A percentile compares a stretch with the other conserved stretches of the same genome.
These are phyloP conservation scores for Mucor lusitanicus DNA, from an alignment of 371 early-diverging fungal species.

Conservation along the genomic window DNA sequence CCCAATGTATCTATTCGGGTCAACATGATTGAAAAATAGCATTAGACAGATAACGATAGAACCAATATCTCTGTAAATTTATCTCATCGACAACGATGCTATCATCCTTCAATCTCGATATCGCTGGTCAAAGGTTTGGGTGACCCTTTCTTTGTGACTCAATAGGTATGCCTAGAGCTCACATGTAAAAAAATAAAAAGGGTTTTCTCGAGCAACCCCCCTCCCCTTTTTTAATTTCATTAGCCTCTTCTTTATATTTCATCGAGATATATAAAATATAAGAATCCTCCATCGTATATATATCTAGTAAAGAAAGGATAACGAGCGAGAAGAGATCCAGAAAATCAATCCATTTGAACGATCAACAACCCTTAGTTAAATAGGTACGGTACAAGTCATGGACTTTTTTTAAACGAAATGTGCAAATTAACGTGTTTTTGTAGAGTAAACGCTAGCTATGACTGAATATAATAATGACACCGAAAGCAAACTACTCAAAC, in stretches of 20 bases:
- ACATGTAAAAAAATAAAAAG: not conserved
- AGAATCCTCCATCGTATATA: not conserved
- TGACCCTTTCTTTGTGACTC: not conserved
- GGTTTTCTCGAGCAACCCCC: not conserved
- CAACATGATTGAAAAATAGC: too few species aligned
- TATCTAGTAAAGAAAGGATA: not conserved
- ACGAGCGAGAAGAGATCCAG: not conserved
- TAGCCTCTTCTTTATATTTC: not conserved
- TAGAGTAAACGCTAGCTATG: constrained; percentile 5
- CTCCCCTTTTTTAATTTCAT: not conserved
- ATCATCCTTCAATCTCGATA: too few species aligned
- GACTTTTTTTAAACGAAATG: not conserved
- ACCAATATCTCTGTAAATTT: too few species aligned
- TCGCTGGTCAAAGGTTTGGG: not conserved
- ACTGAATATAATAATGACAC: constrained; percentile 30
- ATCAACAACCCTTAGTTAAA: not conserved
- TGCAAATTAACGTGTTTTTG: constrained; percentile 11
- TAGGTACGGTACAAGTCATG: not conserved
- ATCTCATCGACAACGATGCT: too few species aligned
- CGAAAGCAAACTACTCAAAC: constrained; percentile 45
- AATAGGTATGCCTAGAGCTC: not conserved
- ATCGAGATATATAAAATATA: not conserved
- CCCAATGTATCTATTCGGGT: too few species aligned
- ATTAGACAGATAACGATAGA: not conserved
- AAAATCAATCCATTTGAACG: not conserved